A percentile compares a stretch with the other conserved stretches of the same genome.
phyloP scores from a whole-genome alignment of 768 basidiomycete genomes.

The Lactifluus volemus region DNA sequence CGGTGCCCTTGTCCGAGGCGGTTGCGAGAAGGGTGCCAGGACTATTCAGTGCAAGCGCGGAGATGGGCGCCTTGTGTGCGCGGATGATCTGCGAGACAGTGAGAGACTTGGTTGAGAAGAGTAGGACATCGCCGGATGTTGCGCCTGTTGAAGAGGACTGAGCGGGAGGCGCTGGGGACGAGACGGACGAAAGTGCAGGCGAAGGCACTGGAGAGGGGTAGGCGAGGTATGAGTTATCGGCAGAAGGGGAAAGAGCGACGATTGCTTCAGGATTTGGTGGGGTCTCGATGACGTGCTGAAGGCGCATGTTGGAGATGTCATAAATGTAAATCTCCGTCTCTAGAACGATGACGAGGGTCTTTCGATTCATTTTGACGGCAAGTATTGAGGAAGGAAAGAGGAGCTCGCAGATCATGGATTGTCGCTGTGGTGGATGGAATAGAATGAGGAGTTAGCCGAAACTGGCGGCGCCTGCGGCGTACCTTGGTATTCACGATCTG shows the following conservation, averaged over 20 bases:
- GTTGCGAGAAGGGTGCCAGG: constrained; percentile 89
- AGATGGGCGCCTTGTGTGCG: constrained; percentile 92
- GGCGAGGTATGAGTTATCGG: constrained; percentile 89
- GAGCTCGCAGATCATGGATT: constrained; percentile 98
- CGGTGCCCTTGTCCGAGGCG: constrained; percentile 90
- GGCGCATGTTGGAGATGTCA: constrained; percentile 97
- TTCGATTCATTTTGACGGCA: constrained; percentile 95
- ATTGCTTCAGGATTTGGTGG: constrained; percentile 94
- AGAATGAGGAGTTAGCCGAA: neutral
- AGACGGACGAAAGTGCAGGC: constrained; percentile 43
- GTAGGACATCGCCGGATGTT: constrained; percentile 78
- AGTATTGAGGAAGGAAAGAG: constrained; percentile 95
- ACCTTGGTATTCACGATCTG: constrained; percentile 99
- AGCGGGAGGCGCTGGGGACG: constrained; percentile 33
- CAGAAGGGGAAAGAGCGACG: constrained; percentile 88
- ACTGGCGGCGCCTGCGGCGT: constrained; percentile 16
- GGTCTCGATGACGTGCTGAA: constrained; percentile 96
- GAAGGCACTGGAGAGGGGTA: constrained; percentile 94
- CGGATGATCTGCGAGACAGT: constrained; percentile 93
- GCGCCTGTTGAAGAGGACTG: constrained; percentile 24
- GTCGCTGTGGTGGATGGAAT: constrained; percentile 35
- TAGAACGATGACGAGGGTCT: constrained; percentile 90
- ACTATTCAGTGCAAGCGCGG: constrained; percentile 76
- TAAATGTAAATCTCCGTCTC: constrained; percentile 99
- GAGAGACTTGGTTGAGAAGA: constrained; percentile 89